phyloP scores from a whole-genome alignment of 139 green algal genomes.

The Auxenochlorella pyrenoidosa region DNA sequence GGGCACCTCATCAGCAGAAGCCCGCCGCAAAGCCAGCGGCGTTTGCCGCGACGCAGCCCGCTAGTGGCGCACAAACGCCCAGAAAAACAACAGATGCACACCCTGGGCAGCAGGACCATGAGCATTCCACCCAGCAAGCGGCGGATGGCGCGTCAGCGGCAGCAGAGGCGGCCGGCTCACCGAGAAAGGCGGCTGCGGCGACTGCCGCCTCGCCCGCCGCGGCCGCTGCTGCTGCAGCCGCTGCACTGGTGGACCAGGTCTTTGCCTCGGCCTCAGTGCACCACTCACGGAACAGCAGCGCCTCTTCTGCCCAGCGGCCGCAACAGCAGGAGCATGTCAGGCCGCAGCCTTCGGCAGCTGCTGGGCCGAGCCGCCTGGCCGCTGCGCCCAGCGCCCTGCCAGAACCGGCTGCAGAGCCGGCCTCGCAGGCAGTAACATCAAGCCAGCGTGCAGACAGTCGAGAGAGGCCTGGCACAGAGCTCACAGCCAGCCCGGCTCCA shows the following conservation, averaged over 20 bases:
- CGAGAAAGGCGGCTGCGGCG: neutral
- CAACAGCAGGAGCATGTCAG: neutral
- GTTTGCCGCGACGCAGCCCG: neutral
- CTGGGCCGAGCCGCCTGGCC: neutral
- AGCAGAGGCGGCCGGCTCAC: too few relatives aligned
- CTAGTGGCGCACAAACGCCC: neutral
- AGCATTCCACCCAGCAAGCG: neutral
- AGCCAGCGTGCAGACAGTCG: too few relatives aligned
- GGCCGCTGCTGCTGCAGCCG: neutral
- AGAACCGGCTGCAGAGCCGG: neutral
- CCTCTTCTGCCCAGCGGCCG: neutral
- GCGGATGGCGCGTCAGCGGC: neutral
- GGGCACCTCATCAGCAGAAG: neutral
- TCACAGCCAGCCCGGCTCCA: neutral
- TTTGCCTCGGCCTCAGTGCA: neutral
- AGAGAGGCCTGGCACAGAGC: too few relatives aligned
- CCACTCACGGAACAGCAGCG: neutral
- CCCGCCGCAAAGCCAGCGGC: neutral
- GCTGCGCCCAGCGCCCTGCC: neutral
- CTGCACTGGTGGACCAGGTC: neutral
- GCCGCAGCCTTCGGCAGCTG: neutral
- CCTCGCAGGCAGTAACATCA: too few relatives aligned
- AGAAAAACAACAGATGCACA: neutral
- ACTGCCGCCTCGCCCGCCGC: neutral
- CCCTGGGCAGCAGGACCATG: neutral